Percentiles rank a stretch among this genome's conserved stretches.
phyloP scores from a whole-genome alignment of 2,329 filamentous ascomycete genomes.

The Pseudocercospora fuligena region DNA sequence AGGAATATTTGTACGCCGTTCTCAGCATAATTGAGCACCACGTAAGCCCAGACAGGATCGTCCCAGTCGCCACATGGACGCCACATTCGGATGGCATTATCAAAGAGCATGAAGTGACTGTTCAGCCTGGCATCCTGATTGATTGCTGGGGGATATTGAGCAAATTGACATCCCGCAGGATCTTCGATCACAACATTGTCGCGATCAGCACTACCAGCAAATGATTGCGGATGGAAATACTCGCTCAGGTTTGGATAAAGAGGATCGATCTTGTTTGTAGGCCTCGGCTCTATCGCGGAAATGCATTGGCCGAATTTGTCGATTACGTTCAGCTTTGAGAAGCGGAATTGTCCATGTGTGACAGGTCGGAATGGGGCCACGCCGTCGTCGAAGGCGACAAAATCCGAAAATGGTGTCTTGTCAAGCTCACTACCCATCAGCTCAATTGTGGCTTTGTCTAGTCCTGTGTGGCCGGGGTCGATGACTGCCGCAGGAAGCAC shows the following conservation, averaged over 20 bases:
- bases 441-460: background rate
- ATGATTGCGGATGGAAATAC: constrained; percentile 15
- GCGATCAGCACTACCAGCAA: background rate
- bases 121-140: constrained; percentile 39
- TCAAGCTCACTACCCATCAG: constrained; percentile 13
- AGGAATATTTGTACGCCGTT: constrained; percentile 19
- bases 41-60: constrained; percentile 15
- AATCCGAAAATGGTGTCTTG: constrained; percentile 10
- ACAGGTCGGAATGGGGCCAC: constrained; percentile 50
- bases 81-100: constrained; percentile 36
- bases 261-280: constrained; percentile 41
- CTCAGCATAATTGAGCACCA: constrained; percentile 23
- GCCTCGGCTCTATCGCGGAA: constrained; percentile 2
- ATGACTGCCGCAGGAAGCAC: too few species aligned
- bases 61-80: constrained; percentile 17
- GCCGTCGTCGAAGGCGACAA: background rate
- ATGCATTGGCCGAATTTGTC: constrained; percentile 19
- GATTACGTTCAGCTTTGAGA: constrained; percentile 45
- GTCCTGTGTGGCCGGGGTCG: background rate
- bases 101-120: constrained; percentile 32
- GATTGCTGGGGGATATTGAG: constrained; percentile 34
- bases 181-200: background rate
- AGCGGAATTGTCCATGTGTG: constrained; percentile 55
- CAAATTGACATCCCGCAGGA: constrained; percentile 19
- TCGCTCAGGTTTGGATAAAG: constrained; percentile 34